Conservation (phyloP, 2,329 filamentous ascomycete genomes). For the Aspergillus japonicus region DNA sequence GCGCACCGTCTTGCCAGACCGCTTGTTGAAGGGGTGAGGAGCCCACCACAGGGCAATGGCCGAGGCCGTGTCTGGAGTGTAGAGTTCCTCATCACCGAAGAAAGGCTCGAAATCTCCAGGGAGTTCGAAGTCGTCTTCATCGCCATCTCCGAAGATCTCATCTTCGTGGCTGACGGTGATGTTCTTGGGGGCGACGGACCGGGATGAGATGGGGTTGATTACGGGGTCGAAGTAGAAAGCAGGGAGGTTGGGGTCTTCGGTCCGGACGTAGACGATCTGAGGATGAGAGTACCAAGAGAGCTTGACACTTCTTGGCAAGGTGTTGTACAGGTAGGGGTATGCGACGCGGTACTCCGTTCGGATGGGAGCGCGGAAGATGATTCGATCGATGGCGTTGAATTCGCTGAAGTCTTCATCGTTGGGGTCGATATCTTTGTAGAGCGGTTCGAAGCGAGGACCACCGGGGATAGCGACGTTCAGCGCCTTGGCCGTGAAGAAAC, state of each 20-base stretch:
- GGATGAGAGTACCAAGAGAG: slow-evolving; percentile 92
- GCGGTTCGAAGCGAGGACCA: slow-evolving; percentile 89
- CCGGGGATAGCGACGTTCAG: slow-evolving; percentile 97
- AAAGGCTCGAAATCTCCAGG: slow-evolving; percentile 82
- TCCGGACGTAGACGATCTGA: slow-evolving; percentile 84
- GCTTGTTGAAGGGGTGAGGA: slow-evolving; percentile 89
- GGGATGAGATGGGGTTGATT: slow-evolving; percentile 95
- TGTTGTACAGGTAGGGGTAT: slow-evolving; percentile 95
- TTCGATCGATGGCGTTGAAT: slow-evolving; percentile 98
- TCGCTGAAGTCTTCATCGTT: slow-evolving; percentile 99
- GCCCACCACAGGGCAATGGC: slow-evolving; percentile 98
- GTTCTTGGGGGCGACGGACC: slow-evolving; percentile 91
- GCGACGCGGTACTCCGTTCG: slow-evolving; percentile 94
- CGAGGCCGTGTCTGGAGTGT: slow-evolving; percentile 82
- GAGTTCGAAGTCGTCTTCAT: slow-evolving; percentile 80
- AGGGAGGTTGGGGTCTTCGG: slow-evolving; percentile 83
- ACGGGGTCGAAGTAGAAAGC: slow-evolving; percentile 98
- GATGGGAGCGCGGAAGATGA: slow-evolving; percentile 94
- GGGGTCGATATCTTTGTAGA: slow-evolving; percentile 98
- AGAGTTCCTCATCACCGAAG: slow-evolving; percentile 82
- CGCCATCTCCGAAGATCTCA: slow-evolving; percentile 79
- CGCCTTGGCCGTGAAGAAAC: slow-evolving; percentile 93
- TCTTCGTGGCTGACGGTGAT: slow-evolving; percentile 91
- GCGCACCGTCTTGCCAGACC: slow-evolving; percentile 92
- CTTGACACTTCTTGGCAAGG: slow-evolving; percentile 88